Conservation (phyloP, 208 protist species). For the Trypanosoma brucei region DNA sequence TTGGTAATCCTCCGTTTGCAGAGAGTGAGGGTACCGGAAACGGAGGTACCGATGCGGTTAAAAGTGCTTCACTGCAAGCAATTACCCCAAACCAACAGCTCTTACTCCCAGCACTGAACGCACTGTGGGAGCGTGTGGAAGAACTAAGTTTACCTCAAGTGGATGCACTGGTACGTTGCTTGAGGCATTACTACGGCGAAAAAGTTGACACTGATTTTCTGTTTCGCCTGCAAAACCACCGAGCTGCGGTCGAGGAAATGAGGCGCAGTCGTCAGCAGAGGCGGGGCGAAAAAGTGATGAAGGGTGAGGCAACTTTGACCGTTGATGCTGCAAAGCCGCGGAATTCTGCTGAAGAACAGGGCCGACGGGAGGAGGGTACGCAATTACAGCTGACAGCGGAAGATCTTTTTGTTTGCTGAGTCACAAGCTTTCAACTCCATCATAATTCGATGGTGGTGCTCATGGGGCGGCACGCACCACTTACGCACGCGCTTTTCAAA, state of each 20-base stretch:
- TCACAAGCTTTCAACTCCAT: background rate
- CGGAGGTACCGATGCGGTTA: background rate
- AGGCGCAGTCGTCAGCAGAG: background rate
- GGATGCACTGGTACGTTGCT: conserved; percentile 54
- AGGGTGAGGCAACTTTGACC: background rate
- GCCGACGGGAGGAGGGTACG: background rate
- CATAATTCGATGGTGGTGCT: too few species aligned
- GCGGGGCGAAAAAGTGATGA: background rate
- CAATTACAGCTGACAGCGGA: conserved; percentile 12
- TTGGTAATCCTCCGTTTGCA: too few species aligned
- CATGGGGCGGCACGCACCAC: too few species aligned
- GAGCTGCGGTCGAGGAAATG: conserved; percentile 14
- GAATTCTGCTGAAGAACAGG: background rate
- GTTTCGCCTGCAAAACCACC: conserved; percentile 49
- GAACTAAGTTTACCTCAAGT: conserved; percentile 45
- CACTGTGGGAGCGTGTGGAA: conserved; percentile 67
- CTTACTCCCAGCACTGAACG: conserved; percentile 45
- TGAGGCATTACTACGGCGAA: conserved; percentile 49
- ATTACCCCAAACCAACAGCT: conserved; percentile 20
- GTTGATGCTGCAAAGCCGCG: background rate
- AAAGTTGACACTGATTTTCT: conserved; percentile 70
- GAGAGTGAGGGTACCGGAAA: too few species aligned
- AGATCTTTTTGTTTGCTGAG: conserved; percentile 12
- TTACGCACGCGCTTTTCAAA: too few species aligned
- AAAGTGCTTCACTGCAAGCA: background rate